Base-by-base conservation (phyloP, 2,329 filamentous ascomycete species). In the Ustulina deusta region DNA sequence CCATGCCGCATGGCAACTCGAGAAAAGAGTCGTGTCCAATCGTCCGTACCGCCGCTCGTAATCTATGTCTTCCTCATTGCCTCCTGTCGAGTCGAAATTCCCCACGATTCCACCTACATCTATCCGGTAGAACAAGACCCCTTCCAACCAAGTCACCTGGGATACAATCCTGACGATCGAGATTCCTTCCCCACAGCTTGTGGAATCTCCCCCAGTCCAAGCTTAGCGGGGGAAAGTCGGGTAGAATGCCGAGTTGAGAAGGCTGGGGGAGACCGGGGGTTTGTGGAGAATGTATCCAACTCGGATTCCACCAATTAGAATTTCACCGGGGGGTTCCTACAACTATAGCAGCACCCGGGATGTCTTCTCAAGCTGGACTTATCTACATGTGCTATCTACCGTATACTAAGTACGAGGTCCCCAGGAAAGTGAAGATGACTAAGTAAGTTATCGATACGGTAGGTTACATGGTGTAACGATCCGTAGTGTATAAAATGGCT, bases 251-350 rank as follows among this genome's bases (percentile, higher is more conserved):
- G 27, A 55, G 57, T 52, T 6, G 36, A 63, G 42, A 57, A 67
- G 55, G 54, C 59, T 66, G 58, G 64, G 65, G 51, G 48, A 63
- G 40, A 44, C 38, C n/a, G 52, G 52, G 44, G 54, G 54, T 64
- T 66, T 66, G 65, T 56, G 65, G 65, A 68, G 65, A 66, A 59
- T 56, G 52, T 49, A 32, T 13, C 32, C 10, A 56, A 4, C 15
- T 34, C 4, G 29, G 22, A 29, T 66, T 65, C 65, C 65, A 65
- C 65, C 65, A 68, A 68, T 65, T 40, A 65, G 40, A 57, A 29
- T 40, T 56, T 65, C 46, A 2, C 51, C 61, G 38, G 9, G 17
- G 48, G 17, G 2, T 38, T n/a, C n/a, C n/a, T n/a, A n/a, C n/a
- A n/a, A 48, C n/a, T 42, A 51, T 40, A 32, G 40, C 10, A 20